These are phyloP conservation scores for Starmerella kuoi DNA, from an alignment of 805 yeast genomes.

Conservation along the genomic window DNA sequence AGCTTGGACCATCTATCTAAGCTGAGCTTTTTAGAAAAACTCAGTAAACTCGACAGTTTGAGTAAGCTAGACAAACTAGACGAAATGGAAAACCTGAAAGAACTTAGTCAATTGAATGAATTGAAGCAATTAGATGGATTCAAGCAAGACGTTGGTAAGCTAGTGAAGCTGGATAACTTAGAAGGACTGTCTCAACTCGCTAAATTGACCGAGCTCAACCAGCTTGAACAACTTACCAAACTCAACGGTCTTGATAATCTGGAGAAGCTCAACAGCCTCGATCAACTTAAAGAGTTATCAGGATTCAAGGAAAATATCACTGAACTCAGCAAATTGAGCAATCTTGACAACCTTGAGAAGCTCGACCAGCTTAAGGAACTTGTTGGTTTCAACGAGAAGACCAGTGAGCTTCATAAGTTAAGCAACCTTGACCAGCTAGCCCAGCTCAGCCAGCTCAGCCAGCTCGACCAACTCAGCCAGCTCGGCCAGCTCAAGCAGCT, in stretches of 20 bases:
- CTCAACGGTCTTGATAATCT: conserved; percentile 2
- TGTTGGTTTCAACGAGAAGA: too few relatives aligned
- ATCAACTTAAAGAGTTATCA: conserved; percentile 4
- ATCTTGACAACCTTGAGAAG: neutral
- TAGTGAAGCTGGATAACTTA: neutral
- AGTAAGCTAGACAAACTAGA: conserved; percentile 4
- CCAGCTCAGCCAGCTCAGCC: neutral
- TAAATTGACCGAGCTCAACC: conserved; percentile 4
- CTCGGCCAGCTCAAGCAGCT: neutral
- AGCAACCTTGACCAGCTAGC: neutral
- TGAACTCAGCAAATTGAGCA: neutral
- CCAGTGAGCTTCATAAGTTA: neutral
- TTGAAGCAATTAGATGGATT: neutral
- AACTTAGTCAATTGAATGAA: neutral
- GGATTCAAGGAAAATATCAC: too few relatives aligned
- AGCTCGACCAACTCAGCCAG: neutral
- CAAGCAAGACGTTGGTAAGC: neutral
- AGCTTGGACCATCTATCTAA: neutral
- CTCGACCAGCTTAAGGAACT: neutral
- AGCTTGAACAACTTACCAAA: conserved; percentile 9
- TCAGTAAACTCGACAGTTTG: conserved; percentile 20
- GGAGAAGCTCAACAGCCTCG: conserved; percentile 7
- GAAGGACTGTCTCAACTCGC: neutral
- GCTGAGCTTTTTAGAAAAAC: neutral
- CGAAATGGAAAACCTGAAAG: neutral